Evolutionary conservation across 106 monocot genomes (phyloP).

Genomic region (Dioscorea alata): DNA sequence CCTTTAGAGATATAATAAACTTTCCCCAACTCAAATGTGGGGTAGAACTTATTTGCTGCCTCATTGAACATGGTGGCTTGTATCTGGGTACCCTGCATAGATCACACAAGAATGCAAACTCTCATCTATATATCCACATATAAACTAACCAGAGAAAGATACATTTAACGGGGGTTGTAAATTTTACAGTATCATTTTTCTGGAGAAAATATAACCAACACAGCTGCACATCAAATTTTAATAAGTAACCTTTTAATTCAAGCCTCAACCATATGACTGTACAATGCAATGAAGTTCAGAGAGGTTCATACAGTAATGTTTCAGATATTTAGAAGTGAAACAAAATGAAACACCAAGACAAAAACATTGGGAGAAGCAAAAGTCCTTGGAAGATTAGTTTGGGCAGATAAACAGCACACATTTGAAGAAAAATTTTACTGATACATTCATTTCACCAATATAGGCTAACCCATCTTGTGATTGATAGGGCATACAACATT

Average conservation of each 20-base stretch:
- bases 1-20: constrained; percentile 73
- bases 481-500: too few species aligned
- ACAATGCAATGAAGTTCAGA: too few species aligned
- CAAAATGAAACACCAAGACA: too few species aligned
- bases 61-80: constrained; percentile 52
- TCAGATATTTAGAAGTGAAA: too few species aligned
- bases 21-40: constrained; percentile 86
- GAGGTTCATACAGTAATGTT: too few species aligned
- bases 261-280: too few species aligned
- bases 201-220: not conserved
- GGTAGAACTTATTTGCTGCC: constrained; percentile 48
- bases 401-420: too few species aligned
- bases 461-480: not conserved
- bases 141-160: not conserved
- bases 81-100: constrained; percentile 86
- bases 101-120: not conserved
- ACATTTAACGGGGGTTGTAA: not conserved
- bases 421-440: too few species aligned
- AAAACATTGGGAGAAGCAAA: too few species aligned
- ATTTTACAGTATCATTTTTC: too few species aligned
- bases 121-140: not conserved
- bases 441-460: too few species aligned
- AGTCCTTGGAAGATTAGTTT: too few species aligned
- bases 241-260: not conserved
- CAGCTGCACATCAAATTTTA: not conserved